Percentiles rank a stretch among this genome's conserved stretches.
phyloP scores from a whole-genome alignment of 2,329 filamentous ascomycete species.

The Colletotrichum sp. region DNA sequence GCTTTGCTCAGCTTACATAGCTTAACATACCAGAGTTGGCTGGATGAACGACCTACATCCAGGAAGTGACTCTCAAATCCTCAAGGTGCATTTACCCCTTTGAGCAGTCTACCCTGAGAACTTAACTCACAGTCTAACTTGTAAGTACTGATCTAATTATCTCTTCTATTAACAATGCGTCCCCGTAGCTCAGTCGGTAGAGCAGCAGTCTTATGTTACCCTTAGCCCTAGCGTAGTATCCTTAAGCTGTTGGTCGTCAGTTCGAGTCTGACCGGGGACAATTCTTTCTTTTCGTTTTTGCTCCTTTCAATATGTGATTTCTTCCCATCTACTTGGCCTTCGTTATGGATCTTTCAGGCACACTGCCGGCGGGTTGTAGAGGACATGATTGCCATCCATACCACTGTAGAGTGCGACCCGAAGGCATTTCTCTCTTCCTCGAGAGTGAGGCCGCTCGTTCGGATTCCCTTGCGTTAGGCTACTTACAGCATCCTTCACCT shows the following conservation, averaged over 20 bases:
- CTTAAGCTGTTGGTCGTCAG: neutral
- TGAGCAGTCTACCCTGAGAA: neutral
- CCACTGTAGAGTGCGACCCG: neutral
- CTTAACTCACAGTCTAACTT: neutral
- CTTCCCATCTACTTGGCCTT: neutral
- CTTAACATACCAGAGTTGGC: neutral
- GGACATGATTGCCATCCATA: neutral
- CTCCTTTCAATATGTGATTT: neutral
- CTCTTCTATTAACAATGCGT: neutral
- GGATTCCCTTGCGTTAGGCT: neutral
- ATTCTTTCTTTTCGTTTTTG: neutral
- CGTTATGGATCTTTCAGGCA: neutral
- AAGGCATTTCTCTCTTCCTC: neutral
- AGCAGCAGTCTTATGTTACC: neutral
- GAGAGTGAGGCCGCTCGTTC: neutral
- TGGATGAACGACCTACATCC: neutral
- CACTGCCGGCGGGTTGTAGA: neutral
- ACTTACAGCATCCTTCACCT: neutral
- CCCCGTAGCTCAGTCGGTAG: neutral
- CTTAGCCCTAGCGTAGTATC: neutral
- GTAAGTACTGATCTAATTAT: neutral
- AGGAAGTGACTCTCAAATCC: neutral
- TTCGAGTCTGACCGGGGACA: neutral
- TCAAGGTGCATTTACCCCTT: neutral
- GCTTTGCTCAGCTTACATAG: accelerated